Evolutionary conservation across 2,329 filamentous ascomycete genomes (phyloP), one percentile per base, ranked within the genome.

Genomic region (Lithohypha guttulata): DNA sequence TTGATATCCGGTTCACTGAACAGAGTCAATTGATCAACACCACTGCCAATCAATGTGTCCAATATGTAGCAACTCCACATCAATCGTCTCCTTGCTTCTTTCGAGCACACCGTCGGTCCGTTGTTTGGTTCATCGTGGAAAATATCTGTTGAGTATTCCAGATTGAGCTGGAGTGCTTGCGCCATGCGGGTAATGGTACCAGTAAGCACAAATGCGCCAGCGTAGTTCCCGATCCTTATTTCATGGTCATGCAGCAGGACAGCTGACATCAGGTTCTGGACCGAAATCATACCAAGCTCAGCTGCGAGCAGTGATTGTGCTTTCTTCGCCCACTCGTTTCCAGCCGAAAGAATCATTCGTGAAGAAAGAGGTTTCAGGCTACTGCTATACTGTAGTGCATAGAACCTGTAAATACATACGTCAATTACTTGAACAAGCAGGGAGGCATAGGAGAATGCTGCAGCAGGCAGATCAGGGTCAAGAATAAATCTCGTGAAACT

Each of bases 41-140:
- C 55, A 26, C 54, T 55, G 10, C 53, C 54, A 6, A 55, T 51
- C 4, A 52, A 48, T 8, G 53, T 44, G 42, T 56, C 53, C 36
- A 52, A 47, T 9, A 57, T 44, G 40, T 57, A 58, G 30, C 54
- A 56, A 20, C 50, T 51, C 55, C 55, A 57, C 48, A 57, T 52
- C 8, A 57, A 43, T 8, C 55, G 53, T 9, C 55, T 41, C 2
- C 55, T 48, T 11, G 50, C 55, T 32, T 58, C 55, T 26, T 52
- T 56, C 19, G 34, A 30, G 13, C 31, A 35, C 1, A 48, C 43
- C 3, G 34, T 20, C 9, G 46, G 37, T n/a, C 43, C 41, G 9
- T 43, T 44, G 9, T 43, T 40, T 2, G 45, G 18, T 9, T 55
- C 50, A 5, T 46, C 50, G 26, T 53, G 52, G 4, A 56, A 45